Evolutionary conservation across 176 grass and related monocot species (phyloP).

Genomic region (Lolium perenne): DNA sequence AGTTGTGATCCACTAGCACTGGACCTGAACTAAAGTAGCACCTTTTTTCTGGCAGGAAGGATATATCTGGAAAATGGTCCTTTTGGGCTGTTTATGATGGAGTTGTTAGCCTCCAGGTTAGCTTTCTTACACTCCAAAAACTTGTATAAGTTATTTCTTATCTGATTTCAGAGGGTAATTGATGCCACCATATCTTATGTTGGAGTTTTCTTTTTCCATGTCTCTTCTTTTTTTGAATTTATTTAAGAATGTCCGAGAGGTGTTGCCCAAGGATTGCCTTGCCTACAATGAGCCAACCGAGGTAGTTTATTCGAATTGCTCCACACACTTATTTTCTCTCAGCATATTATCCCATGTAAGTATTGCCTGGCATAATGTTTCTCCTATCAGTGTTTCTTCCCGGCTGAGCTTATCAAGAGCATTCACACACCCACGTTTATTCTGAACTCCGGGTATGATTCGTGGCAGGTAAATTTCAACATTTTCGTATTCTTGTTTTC

Average conservation of each 20-base stretch:
- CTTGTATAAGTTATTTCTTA: background rate
- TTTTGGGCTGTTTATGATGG: constrained; percentile 50
- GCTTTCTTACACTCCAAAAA: background rate
- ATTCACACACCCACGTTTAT: constrained; percentile 62
- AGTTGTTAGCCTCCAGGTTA: constrained; percentile 76
- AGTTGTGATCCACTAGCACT: background rate
- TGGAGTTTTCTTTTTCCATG: no score
- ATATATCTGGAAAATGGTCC: constrained; percentile 67
- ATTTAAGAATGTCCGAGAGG: constrained; percentile 60
- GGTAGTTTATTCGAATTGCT: constrained; percentile 1
- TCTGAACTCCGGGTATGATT: constrained; percentile 65
- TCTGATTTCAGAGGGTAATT: no score
- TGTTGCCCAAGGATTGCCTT: constrained; percentile 56
- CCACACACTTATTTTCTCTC: no score
- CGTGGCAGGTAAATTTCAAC: constrained; percentile 58
- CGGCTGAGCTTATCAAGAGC: constrained; percentile 61
- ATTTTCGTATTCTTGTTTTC: background rate
- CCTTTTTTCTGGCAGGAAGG: constrained; percentile 48
- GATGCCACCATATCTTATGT: no score
- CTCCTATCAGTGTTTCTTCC: constrained; percentile 73
- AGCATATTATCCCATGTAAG: background rate
- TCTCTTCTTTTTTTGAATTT: background rate
- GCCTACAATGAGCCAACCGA: constrained; percentile 40
- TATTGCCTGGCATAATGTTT: background rate
- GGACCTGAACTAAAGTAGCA: constrained; percentile 1